phyloP scores from a whole-genome alignment of 2,329 filamentous ascomycete genomes.

The Chaetomiaceae sp. region DNA sequence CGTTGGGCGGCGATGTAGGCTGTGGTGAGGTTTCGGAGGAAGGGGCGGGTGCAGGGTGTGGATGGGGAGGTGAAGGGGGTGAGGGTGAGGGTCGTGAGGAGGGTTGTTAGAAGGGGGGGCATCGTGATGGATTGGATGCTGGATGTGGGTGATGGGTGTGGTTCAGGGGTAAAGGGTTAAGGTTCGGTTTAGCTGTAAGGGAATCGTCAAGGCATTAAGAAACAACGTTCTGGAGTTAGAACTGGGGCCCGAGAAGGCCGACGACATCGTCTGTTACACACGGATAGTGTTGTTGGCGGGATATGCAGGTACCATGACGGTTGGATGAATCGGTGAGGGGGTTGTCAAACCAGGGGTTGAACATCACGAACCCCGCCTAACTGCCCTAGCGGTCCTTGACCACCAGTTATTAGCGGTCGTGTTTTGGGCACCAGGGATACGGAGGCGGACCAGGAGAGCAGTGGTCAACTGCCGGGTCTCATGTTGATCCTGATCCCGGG shows the following conservation, averaged over 20 bases:
- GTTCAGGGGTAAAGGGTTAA: too few relatives aligned
- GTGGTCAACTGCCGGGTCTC: background rate
- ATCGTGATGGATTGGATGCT: too few relatives aligned
- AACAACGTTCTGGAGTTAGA: background rate
- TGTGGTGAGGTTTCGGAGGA: conserved; percentile 15
- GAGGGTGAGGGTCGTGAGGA: background rate
- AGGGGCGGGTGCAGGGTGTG: conserved; percentile 16
- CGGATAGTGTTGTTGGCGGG: background rate
- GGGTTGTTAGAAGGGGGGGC: background rate
- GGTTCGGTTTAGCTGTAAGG: too few relatives aligned
- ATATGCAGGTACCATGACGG: background rate
- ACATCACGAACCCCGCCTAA: background rate
- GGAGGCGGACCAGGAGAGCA: background rate
- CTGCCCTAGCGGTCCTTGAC: background rate
- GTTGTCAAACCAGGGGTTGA: background rate
- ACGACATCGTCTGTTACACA: background rate
- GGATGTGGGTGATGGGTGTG: too few relatives aligned
- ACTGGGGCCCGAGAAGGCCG: background rate
- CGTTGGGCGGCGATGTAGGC: conserved; percentile 19
- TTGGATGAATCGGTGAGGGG: background rate
- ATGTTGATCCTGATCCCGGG: background rate
- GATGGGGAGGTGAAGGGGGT: background rate
- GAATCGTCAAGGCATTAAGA: too few relatives aligned
- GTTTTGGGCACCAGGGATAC: background rate
- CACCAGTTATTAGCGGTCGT: background rate